Percentiles rank a stretch among this genome's conserved stretches.
phyloP scores from a whole-genome alignment of 768 basidiomycete species.

The Boletus edulis region DNA sequence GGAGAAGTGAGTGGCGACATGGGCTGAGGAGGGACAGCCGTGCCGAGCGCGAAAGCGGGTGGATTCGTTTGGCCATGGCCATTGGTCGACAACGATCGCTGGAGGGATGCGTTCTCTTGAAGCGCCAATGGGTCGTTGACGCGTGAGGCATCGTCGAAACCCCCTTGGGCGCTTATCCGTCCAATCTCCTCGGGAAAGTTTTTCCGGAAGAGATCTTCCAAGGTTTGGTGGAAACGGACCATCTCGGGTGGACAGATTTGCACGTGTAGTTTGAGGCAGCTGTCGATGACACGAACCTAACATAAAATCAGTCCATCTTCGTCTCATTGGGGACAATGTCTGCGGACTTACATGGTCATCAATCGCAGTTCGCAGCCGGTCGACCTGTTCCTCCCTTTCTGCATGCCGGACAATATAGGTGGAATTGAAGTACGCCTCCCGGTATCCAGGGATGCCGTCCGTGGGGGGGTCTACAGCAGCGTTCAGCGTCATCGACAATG shows the following conservation, averaged over 20 bases:
- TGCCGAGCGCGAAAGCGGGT: slow-evolving; percentile 53
- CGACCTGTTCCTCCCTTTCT: slow-evolving; percentile 66
- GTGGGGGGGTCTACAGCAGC: slow-evolving; percentile 79
- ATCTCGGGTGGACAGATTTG: slow-evolving; percentile 84
- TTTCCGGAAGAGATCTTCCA: slow-evolving; percentile 82
- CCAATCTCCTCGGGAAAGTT: slow-evolving; percentile 83
- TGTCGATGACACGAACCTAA: slow-evolving; percentile 78
- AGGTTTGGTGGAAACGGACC: slow-evolving; percentile 87
- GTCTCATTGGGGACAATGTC: neutral
- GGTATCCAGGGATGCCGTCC: slow-evolving; percentile 74
- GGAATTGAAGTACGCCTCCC: slow-evolving; percentile 70
- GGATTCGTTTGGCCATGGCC: slow-evolving; percentile 38
- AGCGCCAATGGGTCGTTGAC: slow-evolving; percentile 47
- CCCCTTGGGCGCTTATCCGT: slow-evolving; percentile 59
- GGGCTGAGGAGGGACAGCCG: slow-evolving; percentile 44
- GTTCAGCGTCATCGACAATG: slow-evolving; percentile 84
- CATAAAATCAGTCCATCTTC: neutral
- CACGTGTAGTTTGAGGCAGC: slow-evolving; percentile 80
- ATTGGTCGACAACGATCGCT: slow-evolving; percentile 45
- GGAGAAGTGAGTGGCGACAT: slow-evolving; percentile 37
- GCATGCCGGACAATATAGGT: slow-evolving; percentile 68
- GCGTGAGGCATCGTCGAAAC: slow-evolving; percentile 46
- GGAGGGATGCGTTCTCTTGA: slow-evolving; percentile 46
- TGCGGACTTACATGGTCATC: slow-evolving; percentile 68
- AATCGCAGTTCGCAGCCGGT: slow-evolving; percentile 69